These are phyloP conservation scores for Lojkania enalia DNA, from an alignment of 2,329 filamentous ascomycete species.

Conservation along the genomic window DNA sequence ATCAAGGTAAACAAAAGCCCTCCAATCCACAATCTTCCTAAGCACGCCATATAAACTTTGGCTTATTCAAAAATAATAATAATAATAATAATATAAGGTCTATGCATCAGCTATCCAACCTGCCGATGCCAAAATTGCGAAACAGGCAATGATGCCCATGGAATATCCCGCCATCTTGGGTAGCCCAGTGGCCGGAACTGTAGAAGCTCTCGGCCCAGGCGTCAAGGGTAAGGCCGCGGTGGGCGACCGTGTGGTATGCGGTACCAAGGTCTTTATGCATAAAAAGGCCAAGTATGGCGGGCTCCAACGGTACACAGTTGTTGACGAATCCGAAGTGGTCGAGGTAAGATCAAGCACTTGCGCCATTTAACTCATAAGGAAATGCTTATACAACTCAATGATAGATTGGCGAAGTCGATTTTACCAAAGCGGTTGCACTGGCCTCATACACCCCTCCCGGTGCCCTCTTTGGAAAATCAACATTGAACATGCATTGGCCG, in stretches of 20 bases:
- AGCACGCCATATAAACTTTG: background rate
- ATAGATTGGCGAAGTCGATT: constrained; percentile 26
- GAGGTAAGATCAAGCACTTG: constrained; percentile 10
- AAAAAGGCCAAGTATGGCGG: constrained; percentile 27
- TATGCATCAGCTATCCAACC: constrained; percentile 31
- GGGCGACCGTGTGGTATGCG: constrained; percentile 39
- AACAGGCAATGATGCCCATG: constrained; percentile 19
- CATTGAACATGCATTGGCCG: constrained; percentile 19
- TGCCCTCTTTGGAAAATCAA: constrained; percentile 18
- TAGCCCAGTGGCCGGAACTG: constrained; percentile 29
- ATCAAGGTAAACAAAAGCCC: constrained; percentile 15
- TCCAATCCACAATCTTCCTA: background rate
- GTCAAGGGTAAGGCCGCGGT: constrained; percentile 31
- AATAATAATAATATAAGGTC: too few relatives aligned
- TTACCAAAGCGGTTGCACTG: constrained; percentile 24
- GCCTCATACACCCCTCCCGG: constrained; percentile 31
- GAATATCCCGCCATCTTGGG: constrained; percentile 36
- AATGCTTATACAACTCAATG: constrained; percentile 13
- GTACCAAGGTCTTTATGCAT: constrained; percentile 21
- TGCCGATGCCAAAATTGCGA: constrained; percentile 31
- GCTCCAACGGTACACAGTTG: constrained; percentile 20
- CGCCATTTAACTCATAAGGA: constrained; percentile 4
- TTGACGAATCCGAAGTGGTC: constrained; percentile 22
- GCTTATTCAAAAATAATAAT: background rate
- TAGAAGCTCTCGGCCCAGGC: constrained; percentile 37